Percentiles rank a stretch among this genome's conserved stretches.
Evolutionary conservation across 2,329 filamentous ascomycete genomes (phyloP).

Genomic region (Colletotrichum paranaense): DNA sequence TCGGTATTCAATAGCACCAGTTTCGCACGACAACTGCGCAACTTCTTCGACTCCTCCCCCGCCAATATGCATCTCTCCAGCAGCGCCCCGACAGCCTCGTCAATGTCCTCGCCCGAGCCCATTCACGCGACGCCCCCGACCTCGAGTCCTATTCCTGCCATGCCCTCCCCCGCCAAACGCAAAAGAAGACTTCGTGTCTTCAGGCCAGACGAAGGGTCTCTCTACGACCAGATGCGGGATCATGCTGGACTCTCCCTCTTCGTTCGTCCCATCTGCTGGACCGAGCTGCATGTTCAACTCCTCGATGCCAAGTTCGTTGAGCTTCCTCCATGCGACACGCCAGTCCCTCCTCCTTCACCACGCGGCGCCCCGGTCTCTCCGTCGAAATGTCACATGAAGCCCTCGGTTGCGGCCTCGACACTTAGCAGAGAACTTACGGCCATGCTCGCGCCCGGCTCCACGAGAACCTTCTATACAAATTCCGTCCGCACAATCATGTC

Average conservation of each 20-base stretch:
- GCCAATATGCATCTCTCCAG: constrained; percentile 27
- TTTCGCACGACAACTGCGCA: constrained; percentile 44
- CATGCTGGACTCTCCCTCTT: constrained; percentile 61
- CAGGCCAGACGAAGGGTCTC: constrained; percentile 58
- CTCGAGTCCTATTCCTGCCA: constrained; percentile 4
- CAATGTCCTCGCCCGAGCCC: constrained; percentile 24
- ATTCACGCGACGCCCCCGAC: constrained; percentile 26
- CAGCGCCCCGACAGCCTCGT: constrained; percentile 26
- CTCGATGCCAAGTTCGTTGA: constrained; percentile 60
- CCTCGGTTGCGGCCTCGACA: constrained; percentile 54
- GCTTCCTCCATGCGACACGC: constrained; percentile 53
- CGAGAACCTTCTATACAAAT: constrained; percentile 48
- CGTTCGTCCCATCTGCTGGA: constrained; percentile 66
- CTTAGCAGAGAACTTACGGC: constrained; percentile 57
- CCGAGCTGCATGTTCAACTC: constrained; percentile 60
- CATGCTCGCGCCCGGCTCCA: constrained; percentile 49
- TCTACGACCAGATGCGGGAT: constrained; percentile 63
- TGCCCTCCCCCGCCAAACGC: constrained; percentile 34
- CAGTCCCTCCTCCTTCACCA: constrained; percentile 47
- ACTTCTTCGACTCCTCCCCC: constrained; percentile 39
- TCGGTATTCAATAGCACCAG: constrained; percentile 40
- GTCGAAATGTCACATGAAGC: constrained; percentile 48
- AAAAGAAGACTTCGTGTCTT: constrained; percentile 46
- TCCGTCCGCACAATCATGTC: constrained; percentile 57
- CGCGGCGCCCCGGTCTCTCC: constrained; percentile 46